Evolutionary conservation across 805 yeast species (phyloP).

Genomic region (Schwanniomyces yamadae): DNA sequence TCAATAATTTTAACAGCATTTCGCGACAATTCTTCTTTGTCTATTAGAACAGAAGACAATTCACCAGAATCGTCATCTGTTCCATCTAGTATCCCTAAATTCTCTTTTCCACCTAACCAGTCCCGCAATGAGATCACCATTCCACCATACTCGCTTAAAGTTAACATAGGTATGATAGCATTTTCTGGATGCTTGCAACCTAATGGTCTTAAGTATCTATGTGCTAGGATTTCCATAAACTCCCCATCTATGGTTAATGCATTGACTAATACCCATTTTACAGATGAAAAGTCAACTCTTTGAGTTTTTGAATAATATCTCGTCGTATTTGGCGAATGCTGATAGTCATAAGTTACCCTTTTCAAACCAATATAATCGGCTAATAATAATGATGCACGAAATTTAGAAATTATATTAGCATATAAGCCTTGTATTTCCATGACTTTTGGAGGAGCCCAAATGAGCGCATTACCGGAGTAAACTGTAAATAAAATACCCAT

Average conservation of each 20-base stretch:
- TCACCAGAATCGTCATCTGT: conserved; percentile 40
- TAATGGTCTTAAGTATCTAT: conserved; percentile 85
- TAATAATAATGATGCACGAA: conserved; percentile 68
- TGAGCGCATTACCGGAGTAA: conserved; percentile 76
- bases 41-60: conserved; percentile 66
- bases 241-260: conserved; percentile 91
- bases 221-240: conserved; percentile 82
- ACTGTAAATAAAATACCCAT: conserved; percentile 78
- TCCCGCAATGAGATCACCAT: conserved; percentile 90
- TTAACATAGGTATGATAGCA: conserved; percentile 84
- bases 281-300: conserved; percentile 72
- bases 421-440: conserved; percentile 83
- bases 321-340: conserved; percentile 81
- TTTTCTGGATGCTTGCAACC: conserved; percentile 77
- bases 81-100: conserved; percentile 46
- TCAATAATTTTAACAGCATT: conserved; percentile 69
- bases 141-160: conserved; percentile 93
- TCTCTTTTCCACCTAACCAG: conserved; percentile 75
- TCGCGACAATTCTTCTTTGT: conserved; percentile 68
- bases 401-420: conserved; percentile 73
- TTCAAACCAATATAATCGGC: conserved; percentile 88
- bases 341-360: conserved; percentile 89
- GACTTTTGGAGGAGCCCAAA: conserved; percentile 74
- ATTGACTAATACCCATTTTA: conserved; percentile 87
- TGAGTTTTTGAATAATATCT: conserved; percentile 74